A percentile compares a stretch with the other conserved stretches of the same genome.
These are phyloP conservation scores for Cicer judaicum DNA, from an alignment of 306 rosid genomes.

Conservation along the genomic window DNA sequence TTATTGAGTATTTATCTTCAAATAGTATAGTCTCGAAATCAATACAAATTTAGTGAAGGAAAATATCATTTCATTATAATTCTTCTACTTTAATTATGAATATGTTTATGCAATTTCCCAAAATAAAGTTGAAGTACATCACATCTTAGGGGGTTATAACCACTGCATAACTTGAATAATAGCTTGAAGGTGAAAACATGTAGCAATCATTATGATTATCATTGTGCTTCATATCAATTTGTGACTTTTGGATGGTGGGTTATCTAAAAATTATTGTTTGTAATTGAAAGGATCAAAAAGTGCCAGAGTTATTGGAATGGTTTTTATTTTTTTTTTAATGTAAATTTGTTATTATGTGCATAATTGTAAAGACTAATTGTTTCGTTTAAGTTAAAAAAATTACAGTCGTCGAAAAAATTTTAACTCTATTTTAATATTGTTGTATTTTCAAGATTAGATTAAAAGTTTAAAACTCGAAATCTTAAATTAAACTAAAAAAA, in stretches of 20 bases:
- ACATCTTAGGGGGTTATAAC: conserved; percentile 57
- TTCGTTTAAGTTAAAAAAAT: too few species aligned
- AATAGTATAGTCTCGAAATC: neutral
- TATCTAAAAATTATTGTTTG: conserved; percentile 32
- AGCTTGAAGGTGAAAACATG: conserved; percentile 52
- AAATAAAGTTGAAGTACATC: conserved; percentile 46
- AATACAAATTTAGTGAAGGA: conserved; percentile 5
- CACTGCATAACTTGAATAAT: conserved; percentile 44
- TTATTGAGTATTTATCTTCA: conserved; percentile 32
- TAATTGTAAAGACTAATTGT: too few species aligned
- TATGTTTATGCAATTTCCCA: conserved; percentile 41
- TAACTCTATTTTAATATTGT: too few species aligned
- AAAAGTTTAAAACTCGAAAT: too few species aligned
- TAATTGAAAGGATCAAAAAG: conserved; percentile 21
- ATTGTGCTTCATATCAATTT: conserved; percentile 50
- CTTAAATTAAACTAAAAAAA: too few species aligned
- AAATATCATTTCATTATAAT: conserved; percentile 4
- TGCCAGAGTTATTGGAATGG: conserved; percentile 31
- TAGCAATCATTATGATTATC: conserved; percentile 51
- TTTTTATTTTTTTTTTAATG: neutral
- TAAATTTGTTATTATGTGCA: too few species aligned
- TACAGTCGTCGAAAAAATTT: too few species aligned
- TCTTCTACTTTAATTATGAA: conserved; percentile 19
- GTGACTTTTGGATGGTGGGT: conserved; percentile 49
- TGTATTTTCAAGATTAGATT: too few species aligned